Base-by-base conservation (phyloP, 1,139 yeast species). In the Suhomyces bolitotheri region DNA sequence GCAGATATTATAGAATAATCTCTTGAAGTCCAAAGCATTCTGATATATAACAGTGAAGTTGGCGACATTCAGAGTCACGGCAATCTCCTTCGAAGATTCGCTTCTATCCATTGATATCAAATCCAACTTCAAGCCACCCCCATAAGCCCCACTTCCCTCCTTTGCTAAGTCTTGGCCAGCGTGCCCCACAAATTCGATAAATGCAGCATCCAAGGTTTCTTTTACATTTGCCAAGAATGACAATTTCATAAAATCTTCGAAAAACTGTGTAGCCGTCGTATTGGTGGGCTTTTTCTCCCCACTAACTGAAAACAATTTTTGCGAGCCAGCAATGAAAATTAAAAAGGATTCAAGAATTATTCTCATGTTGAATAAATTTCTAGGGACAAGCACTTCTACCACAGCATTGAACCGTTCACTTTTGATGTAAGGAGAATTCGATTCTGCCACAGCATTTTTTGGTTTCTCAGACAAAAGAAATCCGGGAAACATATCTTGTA, bases 291-390 rank as follows among this genome's bases (percentile, higher is more conserved):
- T 30, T n/a, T 32, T 24, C 1, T 27, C 10, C 8, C 40, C 38
- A 7, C 43, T 44, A 7, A 34, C 43, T 3, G 44, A 27, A 35
- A 64, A 60, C 4, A 66, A 38, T 24, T 49, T 54, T 25, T 64
- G 65, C 1, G 81, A 65, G 2, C 79, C 73, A 16, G 79, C 77
- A 16, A 75, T 60, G 47, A 82, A 81, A 10, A 75, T 60, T 33
- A 82, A 70, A 21, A 82, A 75, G 33, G 77, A 75, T 39, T 80
- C 87, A 39, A 81, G 57, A 17, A 88, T 74, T 3, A 86, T 75
- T 46, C 94, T 74, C 82, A 89, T 86, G 51, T 89, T 87, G 60
- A 84, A 80, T n/a, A 88, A 74, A 50, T 80, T 80, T 4, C 88
- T 79, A 0, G 85, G 81, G 1, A 86, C 86, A 27, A 90, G 65